Evolutionary conservation across 176 grass and related monocot genomes (phyloP).

Genomic region (Oryza australiensis): DNA sequence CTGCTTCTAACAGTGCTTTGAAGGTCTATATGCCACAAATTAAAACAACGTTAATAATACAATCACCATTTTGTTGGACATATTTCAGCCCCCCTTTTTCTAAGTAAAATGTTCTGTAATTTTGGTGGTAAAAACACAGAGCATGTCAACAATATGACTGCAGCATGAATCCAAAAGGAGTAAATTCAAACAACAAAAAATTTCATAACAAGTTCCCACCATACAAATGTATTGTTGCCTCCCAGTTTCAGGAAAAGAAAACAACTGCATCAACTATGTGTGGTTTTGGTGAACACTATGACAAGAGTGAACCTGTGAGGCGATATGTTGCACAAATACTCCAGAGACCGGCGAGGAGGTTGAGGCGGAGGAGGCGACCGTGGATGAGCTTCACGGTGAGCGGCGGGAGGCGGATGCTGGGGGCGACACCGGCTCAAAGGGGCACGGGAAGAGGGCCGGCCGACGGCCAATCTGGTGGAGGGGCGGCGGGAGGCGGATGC

Average conservation of each 20-base stretch:
- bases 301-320: constrained; percentile 75
- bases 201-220: background rate
- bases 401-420: too few relatives aligned
- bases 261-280: background rate
- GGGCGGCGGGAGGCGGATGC: too few relatives aligned
- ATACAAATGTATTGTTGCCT: background rate
- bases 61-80: background rate
- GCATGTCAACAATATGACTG: background rate
- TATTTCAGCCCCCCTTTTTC: background rate
- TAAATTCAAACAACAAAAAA: background rate
- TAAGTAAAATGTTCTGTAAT: background rate
- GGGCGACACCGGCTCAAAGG: too few relatives aligned
- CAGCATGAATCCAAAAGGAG: too few relatives aligned
- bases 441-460: too few relatives aligned
- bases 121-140: background rate
- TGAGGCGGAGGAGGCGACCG: too few relatives aligned
- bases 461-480: too few relatives aligned
- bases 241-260: background rate
- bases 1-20: constrained; percentile 72
- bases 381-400: too few relatives aligned
- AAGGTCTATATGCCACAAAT: constrained; percentile 44
- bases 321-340: constrained; percentile 85
- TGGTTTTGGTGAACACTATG: background rate
- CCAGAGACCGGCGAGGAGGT: too few relatives aligned
- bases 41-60: constrained; percentile 8